Conservation (phyloP, 23 red algal species). For the Cyanidiococcus yangmingshanensis region DNA sequence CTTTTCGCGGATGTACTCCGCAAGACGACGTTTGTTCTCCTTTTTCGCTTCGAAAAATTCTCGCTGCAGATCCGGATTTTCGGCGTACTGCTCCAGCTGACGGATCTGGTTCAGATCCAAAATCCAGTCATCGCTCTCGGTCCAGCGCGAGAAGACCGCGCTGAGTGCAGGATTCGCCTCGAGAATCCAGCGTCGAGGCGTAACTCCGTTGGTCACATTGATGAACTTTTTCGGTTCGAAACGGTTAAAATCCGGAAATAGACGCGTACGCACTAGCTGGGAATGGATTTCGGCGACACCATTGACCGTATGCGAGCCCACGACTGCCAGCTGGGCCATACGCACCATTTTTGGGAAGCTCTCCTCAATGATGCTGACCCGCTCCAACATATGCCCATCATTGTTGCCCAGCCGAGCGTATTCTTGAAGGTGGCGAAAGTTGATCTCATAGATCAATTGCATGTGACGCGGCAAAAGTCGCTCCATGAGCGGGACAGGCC, state of each 20-base stretch:
- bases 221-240: slow-evolving; percentile 65
- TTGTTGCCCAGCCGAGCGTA: slow-evolving; percentile 62
- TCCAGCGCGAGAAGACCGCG: slow-evolving; percentile 85
- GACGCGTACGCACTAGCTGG: slow-evolving; percentile 50
- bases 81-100: slow-evolving; percentile 69
- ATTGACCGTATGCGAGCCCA: slow-evolving; percentile 93
- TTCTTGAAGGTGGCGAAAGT: slow-evolving; percentile 65
- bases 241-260: slow-evolving; percentile 90
- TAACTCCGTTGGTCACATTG: slow-evolving; percentile 99
- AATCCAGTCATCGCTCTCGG: slow-evolving; percentile 98
- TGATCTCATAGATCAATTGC: slow-evolving; percentile 99
- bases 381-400: slow-evolving; percentile 78
- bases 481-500: slow-evolving; percentile 91
- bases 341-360: slow-evolving; percentile 94
- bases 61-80: slow-evolving; percentile 86
- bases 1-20: slow-evolving; percentile 44
- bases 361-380: slow-evolving; percentile 96
- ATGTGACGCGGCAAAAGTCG: slow-evolving; percentile 94
- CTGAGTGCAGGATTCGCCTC: slow-evolving; percentile 86
- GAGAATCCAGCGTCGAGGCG: slow-evolving; percentile 89
- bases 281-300: slow-evolving; percentile 96
- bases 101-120: slow-evolving; percentile 44
- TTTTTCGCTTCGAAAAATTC: slow-evolving; percentile 84
- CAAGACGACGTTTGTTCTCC: slow-evolving; percentile 87
- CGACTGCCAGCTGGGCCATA: slow-evolving; percentile 97